Evolutionary conservation across 2,329 filamentous ascomycete genomes (phyloP).

Genomic region (Neofusicoccum laricinum): DNA sequence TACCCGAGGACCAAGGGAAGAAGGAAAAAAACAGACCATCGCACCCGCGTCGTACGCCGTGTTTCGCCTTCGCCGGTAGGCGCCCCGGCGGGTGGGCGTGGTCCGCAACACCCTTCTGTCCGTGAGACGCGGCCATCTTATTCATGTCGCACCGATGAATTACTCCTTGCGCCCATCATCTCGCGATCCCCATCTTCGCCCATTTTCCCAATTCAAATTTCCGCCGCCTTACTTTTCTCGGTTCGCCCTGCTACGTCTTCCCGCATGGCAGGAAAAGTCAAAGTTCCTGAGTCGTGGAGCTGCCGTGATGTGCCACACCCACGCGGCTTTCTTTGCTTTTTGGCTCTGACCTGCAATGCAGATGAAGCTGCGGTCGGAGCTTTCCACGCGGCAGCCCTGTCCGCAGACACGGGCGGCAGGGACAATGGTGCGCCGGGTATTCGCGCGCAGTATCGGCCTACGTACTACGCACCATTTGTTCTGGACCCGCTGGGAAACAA

Average conservation of each 20-base stretch:
- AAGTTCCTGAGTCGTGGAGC: too few species aligned
- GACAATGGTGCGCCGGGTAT: constrained; percentile 27
- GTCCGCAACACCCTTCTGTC: background rate
- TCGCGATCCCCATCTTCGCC: background rate
- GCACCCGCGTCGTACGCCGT: background rate
- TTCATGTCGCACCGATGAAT: background rate
- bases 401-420: constrained; percentile 23
- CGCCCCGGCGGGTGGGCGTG: background rate
- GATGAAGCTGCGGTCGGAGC: background rate
- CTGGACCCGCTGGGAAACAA: constrained; percentile 23
- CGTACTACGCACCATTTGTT: constrained; percentile 30
- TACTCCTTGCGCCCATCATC: background rate
- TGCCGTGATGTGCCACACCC: too few species aligned
- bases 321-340: too few species aligned
- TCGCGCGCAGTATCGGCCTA: constrained; percentile 25
- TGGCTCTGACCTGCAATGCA: background rate
- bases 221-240: background rate
- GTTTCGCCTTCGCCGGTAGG: background rate
- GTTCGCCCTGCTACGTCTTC: background rate
- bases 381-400: constrained; percentile 8
- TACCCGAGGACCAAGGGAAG: background rate
- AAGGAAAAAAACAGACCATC: background rate
- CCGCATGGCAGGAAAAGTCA: background rate
- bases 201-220: background rate
- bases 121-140: background rate